Conservation (phyloP, 768 basidiomycete species). For the Chalciporus chontae region DNA sequence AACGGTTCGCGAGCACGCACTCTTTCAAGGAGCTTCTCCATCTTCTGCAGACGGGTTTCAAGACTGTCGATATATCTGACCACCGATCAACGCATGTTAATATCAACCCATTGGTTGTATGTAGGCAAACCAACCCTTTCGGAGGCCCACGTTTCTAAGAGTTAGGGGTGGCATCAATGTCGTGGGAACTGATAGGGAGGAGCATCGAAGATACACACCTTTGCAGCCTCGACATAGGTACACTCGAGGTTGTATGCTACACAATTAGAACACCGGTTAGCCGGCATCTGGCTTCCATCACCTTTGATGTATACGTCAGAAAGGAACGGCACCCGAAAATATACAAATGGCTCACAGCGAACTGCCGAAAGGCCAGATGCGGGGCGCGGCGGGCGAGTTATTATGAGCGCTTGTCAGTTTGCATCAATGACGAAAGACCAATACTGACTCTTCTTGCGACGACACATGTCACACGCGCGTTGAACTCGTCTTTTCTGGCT, state of each 20-base stretch:
- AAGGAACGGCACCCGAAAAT: neutral
- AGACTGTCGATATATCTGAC: conserved; percentile 58
- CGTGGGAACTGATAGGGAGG: neutral
- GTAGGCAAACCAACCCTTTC: conserved; percentile 24
- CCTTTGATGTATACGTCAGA: conserved; percentile 32
- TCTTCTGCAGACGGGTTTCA: conserved; percentile 59
- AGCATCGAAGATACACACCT: conserved; percentile 31
- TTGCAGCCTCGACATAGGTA: conserved; percentile 53
- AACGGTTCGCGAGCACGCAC: conserved; percentile 30
- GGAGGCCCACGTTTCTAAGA: conserved; percentile 40
- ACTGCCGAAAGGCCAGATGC: conserved; percentile 2
- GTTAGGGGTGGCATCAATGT: neutral
- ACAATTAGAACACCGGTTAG: conserved; percentile 57
- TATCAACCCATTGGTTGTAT: neutral
- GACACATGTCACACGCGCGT: conserved; percentile 78
- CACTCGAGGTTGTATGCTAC: conserved; percentile 45
- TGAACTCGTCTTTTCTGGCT: conserved; percentile 73
- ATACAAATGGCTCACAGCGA: conserved; percentile 20
- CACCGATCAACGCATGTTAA: neutral
- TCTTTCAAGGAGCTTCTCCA: conserved; percentile 57
- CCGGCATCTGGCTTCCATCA: conserved; percentile 58
- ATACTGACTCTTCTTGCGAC: conserved; percentile 75
- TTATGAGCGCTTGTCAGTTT: neutral
- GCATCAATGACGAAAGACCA: neutral
- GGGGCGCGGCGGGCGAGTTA: neutral